Conservation (phyloP, 129 eudicot species). For the Helichrysum umbraculigerum region DNA sequence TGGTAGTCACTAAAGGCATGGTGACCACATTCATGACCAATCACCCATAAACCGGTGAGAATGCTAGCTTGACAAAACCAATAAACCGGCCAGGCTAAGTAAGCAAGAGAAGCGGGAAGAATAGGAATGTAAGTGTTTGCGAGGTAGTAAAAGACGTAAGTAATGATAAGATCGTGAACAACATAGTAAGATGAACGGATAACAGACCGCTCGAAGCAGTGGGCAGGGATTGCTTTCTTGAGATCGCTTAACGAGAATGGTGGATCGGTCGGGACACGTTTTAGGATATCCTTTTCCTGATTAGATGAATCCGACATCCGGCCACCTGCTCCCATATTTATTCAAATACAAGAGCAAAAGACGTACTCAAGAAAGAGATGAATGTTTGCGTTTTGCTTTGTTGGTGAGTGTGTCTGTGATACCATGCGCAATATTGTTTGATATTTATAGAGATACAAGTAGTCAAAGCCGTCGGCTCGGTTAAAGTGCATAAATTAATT, state of each 20-base stretch:
- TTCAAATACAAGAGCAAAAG: too few species aligned
- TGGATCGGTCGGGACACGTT: neutral
- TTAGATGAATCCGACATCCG: neutral
- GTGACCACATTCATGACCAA: slow-evolving; percentile 3
- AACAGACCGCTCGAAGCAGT: neutral
- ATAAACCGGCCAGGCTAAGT: slow-evolving; percentile 21
- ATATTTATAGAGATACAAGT: too few species aligned
- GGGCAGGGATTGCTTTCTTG: slow-evolving; percentile 6
- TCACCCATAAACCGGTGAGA: slow-evolving; percentile 18
- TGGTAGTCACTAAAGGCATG: neutral
- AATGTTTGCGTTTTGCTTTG: neutral
- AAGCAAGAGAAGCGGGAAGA: neutral
- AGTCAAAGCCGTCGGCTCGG: neutral
- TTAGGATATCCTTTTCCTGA: neutral
- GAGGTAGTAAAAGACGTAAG: neutral
- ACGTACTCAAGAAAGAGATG: too few species aligned
- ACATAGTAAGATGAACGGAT: neutral
- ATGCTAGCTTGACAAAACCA: slow-evolving; percentile 23
- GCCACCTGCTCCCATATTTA: neutral
- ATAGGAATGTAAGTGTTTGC: slow-evolving; percentile 3
- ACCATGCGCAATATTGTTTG: neutral
- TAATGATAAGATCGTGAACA: neutral
- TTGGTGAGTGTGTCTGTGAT: neutral
- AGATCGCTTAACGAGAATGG: neutral
- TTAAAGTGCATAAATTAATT: neutral